Evolutionary conservation across 202 grass and related monocot genomes (phyloP).

Genomic region (Digitaria exilis): DNA sequence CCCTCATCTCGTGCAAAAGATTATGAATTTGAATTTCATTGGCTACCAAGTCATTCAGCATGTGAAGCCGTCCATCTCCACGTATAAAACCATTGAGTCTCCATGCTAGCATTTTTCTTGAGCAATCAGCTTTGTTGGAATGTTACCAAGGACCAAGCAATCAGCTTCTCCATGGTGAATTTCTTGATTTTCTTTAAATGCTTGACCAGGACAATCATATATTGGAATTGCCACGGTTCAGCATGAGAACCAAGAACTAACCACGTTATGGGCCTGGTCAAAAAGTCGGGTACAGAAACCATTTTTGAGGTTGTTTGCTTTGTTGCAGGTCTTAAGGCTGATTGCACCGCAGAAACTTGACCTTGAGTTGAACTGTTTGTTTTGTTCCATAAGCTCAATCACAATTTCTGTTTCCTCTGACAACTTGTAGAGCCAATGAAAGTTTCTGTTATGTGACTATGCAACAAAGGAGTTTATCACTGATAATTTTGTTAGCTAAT

Average conservation of each 20-base stretch:
- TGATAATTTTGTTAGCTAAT: neutral
- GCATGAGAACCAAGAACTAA: neutral
- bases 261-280: neutral
- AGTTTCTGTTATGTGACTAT: neutral
- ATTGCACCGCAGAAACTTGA: neutral
- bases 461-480: neutral
- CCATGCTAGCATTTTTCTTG: neutral
- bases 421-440: neutral
- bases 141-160: neutral
- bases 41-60: neutral
- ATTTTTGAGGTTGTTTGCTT: neutral
- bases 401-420: neutral
- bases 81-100: neutral
- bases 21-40: neutral
- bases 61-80: neutral
- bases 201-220: neutral
- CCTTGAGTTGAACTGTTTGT: neutral
- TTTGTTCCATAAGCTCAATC: neutral
- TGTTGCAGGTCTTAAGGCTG: neutral
- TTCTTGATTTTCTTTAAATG: neutral
- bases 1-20: neutral
- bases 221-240: neutral
- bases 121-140: neutral
- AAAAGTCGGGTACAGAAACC: neutral
- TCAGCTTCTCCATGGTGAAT: neutral